Base-by-base conservation (phyloP, 352 stramenopile genomes). In the Salisapilia sapeloensis region DNA sequence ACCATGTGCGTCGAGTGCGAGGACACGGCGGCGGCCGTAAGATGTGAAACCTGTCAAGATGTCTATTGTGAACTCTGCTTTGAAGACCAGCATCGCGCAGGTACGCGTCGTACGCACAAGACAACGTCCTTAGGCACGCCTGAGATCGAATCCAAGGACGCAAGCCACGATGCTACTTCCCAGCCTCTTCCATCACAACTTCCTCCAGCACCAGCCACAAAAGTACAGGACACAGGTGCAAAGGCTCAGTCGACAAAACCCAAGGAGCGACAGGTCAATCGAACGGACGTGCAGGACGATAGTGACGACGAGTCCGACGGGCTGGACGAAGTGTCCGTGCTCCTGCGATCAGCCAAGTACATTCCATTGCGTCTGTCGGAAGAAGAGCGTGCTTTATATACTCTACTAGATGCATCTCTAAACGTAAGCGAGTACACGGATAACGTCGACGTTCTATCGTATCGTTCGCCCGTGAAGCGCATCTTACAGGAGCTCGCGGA, bases 361-460 rank as follows among this genome's bases (percentile, higher is more conserved):
- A 63, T 90, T 6, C 79, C 79, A 4, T 30, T 93, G 42, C 51
- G 79, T 9, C 44, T 93, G 18, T 57, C 50, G 23, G 50, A 57
- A 15, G 40, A 65, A 11, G 79, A 93, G 50, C 64, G 79, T 20
- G 46, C 53, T 29, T 52, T 90, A 8, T 71, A 92, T 22, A 74
- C 65, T 19, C 38, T 90, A 35, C 56, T 93, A 31, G 67, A 91
- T 35, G 62, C 65, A 13, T 63, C 77, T 19, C 56, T 93, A 17
- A 80, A 84, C 32, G 67, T 80, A 37, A 77, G 62, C 35, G 84
- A 95, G 54, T 96, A 96, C 58, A 96, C 86, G 29, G 86, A 95
- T 60, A 86, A 92, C 28, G 77, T 95, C 23, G 83, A 95, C 50
- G 63, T 90, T 34, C 42, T 86, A 28, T 72, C 56, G 25, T 77